Conservation (phyloP, 306 rosid genomes). For the Pyrus pyrifolia region DNA sequence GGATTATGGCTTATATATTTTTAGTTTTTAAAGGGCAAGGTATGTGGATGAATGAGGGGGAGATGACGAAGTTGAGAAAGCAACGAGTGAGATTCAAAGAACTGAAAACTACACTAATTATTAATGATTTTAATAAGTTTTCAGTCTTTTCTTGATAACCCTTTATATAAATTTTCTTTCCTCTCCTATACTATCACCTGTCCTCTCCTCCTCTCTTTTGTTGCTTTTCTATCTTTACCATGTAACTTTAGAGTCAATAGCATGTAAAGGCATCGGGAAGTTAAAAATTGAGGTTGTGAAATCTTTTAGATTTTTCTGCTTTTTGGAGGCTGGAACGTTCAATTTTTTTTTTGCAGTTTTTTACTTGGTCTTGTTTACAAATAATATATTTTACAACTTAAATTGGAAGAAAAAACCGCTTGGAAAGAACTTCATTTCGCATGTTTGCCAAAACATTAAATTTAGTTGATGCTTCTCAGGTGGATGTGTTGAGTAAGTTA, state of each 20-base stretch:
- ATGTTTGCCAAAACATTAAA: slow-evolving; percentile 3
- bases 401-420: not conserved
- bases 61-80: not conserved
- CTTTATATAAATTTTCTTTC: too few relatives aligned
- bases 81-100: not conserved
- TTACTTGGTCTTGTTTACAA: not conserved
- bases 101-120: not conserved
- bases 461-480: slow-evolving; percentile 36
- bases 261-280: not conserved
- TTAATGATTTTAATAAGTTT: not conserved
- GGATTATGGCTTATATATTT: not conserved
- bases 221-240: not conserved
- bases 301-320: not conserved
- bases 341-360: not conserved
- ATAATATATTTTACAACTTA: too few relatives aligned
- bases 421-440: not conserved
- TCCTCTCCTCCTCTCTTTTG: not conserved
- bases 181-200: not conserved
- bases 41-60: not conserved
- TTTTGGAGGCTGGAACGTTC: not conserved
- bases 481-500: slow-evolving; percentile 62
- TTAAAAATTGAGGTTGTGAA: not conserved
- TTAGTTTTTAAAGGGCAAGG: not conserved
- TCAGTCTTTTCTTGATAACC: too few relatives aligned
- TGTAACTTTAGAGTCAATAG: not conserved